Percentiles rank a stretch among this genome's conserved stretches.
Conservation (phyloP, 1,139 yeast genomes). For the Saccharomyces hybrid region DNA sequence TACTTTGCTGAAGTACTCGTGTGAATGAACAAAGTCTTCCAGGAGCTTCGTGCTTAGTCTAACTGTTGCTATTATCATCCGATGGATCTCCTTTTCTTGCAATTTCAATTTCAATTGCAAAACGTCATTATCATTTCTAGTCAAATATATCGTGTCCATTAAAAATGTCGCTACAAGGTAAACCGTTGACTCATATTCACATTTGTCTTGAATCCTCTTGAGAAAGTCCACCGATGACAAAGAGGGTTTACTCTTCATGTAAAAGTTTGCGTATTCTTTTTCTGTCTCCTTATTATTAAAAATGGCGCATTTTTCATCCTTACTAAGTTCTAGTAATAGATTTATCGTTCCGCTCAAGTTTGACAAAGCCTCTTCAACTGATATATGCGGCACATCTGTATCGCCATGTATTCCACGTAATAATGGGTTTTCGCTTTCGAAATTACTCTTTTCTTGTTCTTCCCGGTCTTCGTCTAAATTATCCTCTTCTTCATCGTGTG, state of each 20-base stretch:
- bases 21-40: constrained; percentile 47
- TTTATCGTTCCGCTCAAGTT: constrained; percentile 9
- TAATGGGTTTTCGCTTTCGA: background rate
- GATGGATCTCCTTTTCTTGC: constrained; percentile 36
- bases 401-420: background rate
- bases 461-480: too few species aligned
- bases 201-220: constrained; percentile 26
- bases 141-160: constrained; percentile 33
- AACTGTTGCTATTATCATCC: constrained; percentile 43
- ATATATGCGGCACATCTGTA: background rate
- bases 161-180: constrained; percentile 24
- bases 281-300: background rate
- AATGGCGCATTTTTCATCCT: background rate
- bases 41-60: constrained; percentile 44
- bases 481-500: background rate
- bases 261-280: constrained; percentile 11
- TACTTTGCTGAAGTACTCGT: constrained; percentile 44
- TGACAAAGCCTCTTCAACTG: constrained; percentile 9
- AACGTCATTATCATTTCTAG: constrained; percentile 35
- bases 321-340: constrained; percentile 3
- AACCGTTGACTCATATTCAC: constrained; percentile 24
- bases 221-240: constrained; percentile 21
- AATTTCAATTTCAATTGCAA: constrained; percentile 31
- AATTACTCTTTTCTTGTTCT: background rate
- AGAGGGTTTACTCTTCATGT: constrained; percentile 28